Conservation (phyloP, 768 basidiomycete genomes). For the Mycena venus region DNA sequence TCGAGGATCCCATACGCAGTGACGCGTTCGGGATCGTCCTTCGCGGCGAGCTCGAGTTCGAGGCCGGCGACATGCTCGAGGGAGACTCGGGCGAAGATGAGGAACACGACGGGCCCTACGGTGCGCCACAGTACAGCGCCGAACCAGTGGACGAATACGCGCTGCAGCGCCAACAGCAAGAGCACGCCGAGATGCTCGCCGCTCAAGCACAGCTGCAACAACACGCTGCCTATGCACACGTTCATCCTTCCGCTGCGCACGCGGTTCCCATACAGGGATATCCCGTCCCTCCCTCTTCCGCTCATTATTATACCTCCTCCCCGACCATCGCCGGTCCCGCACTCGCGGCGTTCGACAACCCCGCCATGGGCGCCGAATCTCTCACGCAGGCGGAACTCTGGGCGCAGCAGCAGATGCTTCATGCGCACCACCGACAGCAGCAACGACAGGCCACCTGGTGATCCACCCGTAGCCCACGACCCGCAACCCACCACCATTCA, state of each 20-base stretch:
- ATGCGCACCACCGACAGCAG: neutral
- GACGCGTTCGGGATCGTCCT: constrained; percentile 82
- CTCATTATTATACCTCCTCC: neutral
- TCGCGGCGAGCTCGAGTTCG: constrained; percentile 77
- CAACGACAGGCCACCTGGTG: neutral
- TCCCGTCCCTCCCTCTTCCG: neutral
- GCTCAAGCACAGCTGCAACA: neutral
- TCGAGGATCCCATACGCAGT: constrained; percentile 80
- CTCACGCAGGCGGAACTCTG: neutral
- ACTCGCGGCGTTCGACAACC: neutral
- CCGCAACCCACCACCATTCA: too few species aligned
- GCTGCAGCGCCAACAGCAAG: constrained; percentile 20
- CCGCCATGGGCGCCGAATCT: neutral
- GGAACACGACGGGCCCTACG: constrained; percentile 51
- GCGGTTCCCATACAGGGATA: neutral
- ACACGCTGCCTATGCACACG: neutral
- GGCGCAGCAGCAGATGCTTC: neutral
- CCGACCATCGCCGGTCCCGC: neutral
- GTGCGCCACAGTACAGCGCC: neutral
- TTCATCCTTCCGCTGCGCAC: neutral
- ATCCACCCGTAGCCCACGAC: too few species aligned
- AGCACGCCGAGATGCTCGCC: constrained; percentile 15
- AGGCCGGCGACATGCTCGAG: constrained; percentile 52
- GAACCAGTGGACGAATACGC: constrained; percentile 25
- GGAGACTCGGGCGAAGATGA: constrained; percentile 69